phyloP scores from a whole-genome alignment of 352 stramenopile genomes.

The Phytophthora litchii region DNA sequence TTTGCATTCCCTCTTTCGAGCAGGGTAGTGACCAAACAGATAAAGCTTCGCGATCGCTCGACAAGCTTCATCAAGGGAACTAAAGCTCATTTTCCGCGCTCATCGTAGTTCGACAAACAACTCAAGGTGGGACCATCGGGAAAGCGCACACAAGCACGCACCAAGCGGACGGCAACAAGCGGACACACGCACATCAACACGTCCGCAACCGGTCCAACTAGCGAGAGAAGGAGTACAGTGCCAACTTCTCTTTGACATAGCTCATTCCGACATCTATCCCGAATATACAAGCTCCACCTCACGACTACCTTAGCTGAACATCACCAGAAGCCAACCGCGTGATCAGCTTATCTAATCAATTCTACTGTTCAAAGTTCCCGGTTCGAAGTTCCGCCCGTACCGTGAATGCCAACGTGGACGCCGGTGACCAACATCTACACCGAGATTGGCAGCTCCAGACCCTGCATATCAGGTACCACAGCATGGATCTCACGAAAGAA shows the following conservation, averaged over 20 bases:
- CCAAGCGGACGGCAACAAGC: constrained; percentile 21
- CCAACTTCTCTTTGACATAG: constrained; percentile 16
- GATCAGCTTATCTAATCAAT: constrained; percentile 1
- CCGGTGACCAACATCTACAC: background rate
- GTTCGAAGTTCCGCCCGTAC: background rate
- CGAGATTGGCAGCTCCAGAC: background rate
- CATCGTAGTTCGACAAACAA: constrained; percentile 6
- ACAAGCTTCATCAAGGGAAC: constrained; percentile 10
- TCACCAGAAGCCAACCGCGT: background rate
- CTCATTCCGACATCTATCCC: constrained; percentile 39
- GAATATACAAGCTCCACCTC: constrained; percentile 23
- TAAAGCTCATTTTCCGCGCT: background rate
- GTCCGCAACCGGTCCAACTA: constrained; percentile 20
- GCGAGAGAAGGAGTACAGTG: constrained; percentile 22
- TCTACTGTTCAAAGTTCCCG: background rate
- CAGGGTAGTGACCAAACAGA: constrained; percentile 6
- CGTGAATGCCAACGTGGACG: constrained; percentile 16
- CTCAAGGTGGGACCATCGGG: constrained; percentile 20
- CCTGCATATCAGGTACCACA: constrained; percentile 5
- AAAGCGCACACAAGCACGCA: constrained; percentile 23
- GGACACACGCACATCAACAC: constrained; percentile 24
- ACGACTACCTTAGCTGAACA: background rate
- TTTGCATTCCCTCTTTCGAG: constrained; percentile 33
- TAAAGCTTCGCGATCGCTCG: constrained; percentile 18
- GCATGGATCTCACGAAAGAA: constrained; percentile 16